Conservation (phyloP, 1,139 yeast genomes). For the Geotrichum klebahnii region DNA sequence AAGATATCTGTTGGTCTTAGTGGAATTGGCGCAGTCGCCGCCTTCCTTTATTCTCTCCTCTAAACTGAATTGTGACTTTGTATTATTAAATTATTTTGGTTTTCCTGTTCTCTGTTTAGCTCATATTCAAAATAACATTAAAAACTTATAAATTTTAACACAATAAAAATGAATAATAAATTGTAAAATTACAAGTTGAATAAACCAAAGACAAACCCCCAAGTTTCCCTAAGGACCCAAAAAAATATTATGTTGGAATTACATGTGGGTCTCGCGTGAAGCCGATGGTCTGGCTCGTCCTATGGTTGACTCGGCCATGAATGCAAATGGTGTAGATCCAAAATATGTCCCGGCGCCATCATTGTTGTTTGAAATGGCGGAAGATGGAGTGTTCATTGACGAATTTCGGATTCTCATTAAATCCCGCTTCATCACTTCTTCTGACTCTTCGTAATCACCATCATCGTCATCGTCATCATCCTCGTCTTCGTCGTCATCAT, state of each 20-base stretch:
- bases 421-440: constrained; percentile 15
- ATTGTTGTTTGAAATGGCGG: too few species aligned
- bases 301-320: constrained; percentile 12
- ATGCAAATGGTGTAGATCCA: constrained; percentile 8
- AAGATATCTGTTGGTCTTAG: constrained; percentile 5
- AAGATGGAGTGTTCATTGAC: not conserved
- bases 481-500: not conserved
- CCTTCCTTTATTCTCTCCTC: constrained; percentile 2
- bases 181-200: too few species aligned
- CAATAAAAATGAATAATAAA: not conserved
- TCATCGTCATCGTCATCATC: constrained; percentile 17
- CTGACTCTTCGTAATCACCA: constrained; percentile 13
- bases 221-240: not conserved
- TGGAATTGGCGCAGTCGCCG: constrained; percentile 6
- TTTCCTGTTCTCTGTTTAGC: not conserved
- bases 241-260: not conserved
- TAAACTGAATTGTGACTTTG: constrained; percentile 1
- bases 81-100: not conserved
- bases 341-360: not conserved
- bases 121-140: not conserved
- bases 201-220: not conserved
- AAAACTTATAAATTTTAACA: not conserved
- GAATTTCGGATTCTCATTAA: constrained; percentile 14
- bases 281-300: constrained; percentile 20
- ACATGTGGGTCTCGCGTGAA: constrained; percentile 17